phyloP scores from a whole-genome alignment of 2,329 filamentous ascomycete genomes.

The Colletotrichum siamense region DNA sequence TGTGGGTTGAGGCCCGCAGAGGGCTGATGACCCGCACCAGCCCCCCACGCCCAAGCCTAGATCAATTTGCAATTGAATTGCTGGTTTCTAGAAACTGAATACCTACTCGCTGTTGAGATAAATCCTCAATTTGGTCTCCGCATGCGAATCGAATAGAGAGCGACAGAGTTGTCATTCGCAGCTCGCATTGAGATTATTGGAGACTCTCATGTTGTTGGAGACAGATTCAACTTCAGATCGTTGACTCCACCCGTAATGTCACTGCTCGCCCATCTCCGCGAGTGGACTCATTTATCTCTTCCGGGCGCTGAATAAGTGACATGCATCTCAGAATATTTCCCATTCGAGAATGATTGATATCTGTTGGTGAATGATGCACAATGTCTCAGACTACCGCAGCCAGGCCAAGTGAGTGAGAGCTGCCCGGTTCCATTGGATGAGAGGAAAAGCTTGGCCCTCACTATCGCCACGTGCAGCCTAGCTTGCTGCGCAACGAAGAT shows the following conservation, averaged over 20 bases:
- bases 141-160: background rate
- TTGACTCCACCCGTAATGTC: background rate
- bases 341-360: background rate
- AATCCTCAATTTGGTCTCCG: accelerated
- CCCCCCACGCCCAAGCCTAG: no score
- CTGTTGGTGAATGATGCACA: background rate
- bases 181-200: background rate
- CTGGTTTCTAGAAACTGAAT: background rate
- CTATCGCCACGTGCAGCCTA: background rate
- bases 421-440: background rate
- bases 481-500: background rate
- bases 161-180: background rate
- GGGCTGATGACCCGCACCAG: background rate
- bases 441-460: background rate
- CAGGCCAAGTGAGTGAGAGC: background rate
- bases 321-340: background rate
- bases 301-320: background rate
- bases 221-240: accelerated
- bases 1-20: background rate
- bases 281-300: background rate
- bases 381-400: background rate
- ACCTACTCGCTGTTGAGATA: background rate
- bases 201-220: background rate
- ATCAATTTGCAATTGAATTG: background rate
- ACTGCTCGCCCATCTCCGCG: background rate